Base-by-base conservation (phyloP, 176 grass and related monocot species). In the Triticum monococcum region DNA sequence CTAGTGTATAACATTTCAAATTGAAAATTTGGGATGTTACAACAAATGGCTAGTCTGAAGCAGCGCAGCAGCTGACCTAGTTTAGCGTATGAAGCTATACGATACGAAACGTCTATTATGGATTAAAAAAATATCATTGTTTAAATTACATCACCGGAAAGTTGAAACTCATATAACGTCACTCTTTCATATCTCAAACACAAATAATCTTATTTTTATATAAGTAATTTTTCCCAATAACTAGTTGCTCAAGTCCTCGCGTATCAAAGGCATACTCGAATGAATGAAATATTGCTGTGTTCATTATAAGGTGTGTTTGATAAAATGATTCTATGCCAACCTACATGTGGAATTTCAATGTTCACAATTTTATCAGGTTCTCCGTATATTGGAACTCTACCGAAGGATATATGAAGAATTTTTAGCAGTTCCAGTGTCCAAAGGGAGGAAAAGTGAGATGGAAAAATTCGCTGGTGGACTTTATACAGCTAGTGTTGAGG, bases 391-490 rank as follows among this genome's bases (percentile, higher is more conserved):
- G 91, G 96, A 98, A 85, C 79, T 98, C 23, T 98, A 98, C 79
- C 74, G 88, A 91, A 98, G 81, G 75, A 92, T 96, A 86, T 98
- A 96, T 71, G 96, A 98, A 88, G 89, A 98, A 70, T 95, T 93
- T 85, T 91, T 98, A 75, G 96, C 91, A 78, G 86, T 98, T 92
- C 96, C 93, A 83, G 93, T 98, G 81, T 86, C 86, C 43, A 98
- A 98, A 81, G 93, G 96, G 62, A 86, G 77, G 60, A 98, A 98
- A 91, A 98, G 91, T 74, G 93, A 95, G 80, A 91, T 98, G 87
- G 96, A 98, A 90, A 95, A 98, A 75, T 98, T 94, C 70, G 96
- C 96, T 31, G 91, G 96, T 67, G 96, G 93, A 25, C 86, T 95
- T 56, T 98, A 95, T 84, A 95, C 96, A 68, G 89, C 93, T 2